These are phyloP conservation scores for Clitopilus passeckerianus DNA, from an alignment of 768 basidiomycete genomes.

Conservation along the genomic window DNA sequence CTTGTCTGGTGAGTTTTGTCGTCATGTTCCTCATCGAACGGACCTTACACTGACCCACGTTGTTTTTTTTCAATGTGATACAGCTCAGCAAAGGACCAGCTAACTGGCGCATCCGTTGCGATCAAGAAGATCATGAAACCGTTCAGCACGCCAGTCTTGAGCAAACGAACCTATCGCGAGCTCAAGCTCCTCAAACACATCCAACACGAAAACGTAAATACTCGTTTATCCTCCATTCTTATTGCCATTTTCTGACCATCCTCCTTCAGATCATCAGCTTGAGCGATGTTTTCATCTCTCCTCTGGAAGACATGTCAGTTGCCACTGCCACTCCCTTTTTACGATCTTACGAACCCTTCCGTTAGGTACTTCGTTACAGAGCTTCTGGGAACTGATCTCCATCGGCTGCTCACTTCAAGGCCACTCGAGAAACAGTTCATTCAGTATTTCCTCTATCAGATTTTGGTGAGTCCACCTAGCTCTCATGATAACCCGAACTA, in stretches of 20 bases:
- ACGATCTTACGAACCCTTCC: conserved; percentile 3
- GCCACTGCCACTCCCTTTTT: not conserved
- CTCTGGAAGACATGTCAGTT: conserved; percentile 93
- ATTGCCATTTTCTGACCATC: not conserved
- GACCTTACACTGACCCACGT: not conserved
- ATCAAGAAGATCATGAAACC: conserved; percentile 99
- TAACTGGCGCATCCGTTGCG: conserved; percentile 89
- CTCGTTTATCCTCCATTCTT: not conserved
- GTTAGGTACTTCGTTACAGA: conserved; percentile 97
- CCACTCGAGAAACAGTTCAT: conserved; percentile 99
- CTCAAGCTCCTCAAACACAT: conserved; percentile 98
- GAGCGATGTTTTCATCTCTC: conserved; percentile 98
- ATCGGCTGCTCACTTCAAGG: conserved; percentile 92
- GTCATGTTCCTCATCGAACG: not conserved
- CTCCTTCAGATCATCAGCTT: conserved; percentile 89
- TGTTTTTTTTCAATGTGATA: not conserved
- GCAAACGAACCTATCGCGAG: conserved; percentile 96
- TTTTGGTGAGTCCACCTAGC: conserved; percentile 57
- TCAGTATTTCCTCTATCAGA: conserved; percentile 99
- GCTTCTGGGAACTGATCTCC: conserved; percentile 95
- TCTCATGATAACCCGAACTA: not conserved
- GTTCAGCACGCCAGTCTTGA: conserved; percentile 96
- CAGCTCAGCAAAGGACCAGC: conserved; percentile 93
- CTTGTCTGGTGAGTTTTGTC: conserved; percentile 78
- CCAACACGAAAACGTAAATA: conserved; percentile 91